Percentiles rank a stretch among this genome's conserved stretches.
phyloP scores from a whole-genome alignment of 495 filamentous ascomycete genomes.

The Podospora bellae-mahoneyi region DNA sequence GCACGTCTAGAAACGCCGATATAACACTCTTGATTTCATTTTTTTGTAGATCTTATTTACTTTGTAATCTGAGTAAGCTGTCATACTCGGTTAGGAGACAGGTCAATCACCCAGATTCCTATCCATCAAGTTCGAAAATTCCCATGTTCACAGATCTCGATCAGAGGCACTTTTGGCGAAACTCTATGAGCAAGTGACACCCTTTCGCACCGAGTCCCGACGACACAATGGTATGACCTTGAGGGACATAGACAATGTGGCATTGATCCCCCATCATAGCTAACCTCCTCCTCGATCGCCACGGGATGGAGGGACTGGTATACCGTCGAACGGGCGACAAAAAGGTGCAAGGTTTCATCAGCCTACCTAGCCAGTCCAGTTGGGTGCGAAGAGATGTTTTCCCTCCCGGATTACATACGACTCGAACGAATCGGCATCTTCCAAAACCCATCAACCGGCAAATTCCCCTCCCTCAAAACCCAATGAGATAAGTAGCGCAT shows the following conservation, averaged over 20 bases:
- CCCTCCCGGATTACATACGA: background rate
- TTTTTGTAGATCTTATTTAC: background rate
- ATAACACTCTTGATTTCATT: background rate
- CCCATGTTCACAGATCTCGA: background rate
- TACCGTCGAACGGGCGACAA: background rate
- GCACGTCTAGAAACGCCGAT: background rate
- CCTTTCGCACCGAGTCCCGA: background rate
- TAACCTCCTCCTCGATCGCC: background rate
- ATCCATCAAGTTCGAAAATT: too few species aligned
- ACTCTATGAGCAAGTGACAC: too few species aligned
- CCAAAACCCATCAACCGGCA: background rate
- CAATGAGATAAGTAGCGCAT: conserved; percentile 9
- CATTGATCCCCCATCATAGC: background rate
- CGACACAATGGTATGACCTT: background rate
- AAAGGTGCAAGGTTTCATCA: background rate
- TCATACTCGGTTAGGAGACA: background rate
- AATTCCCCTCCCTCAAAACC: conserved; percentile 1
- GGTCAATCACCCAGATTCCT: too few species aligned
- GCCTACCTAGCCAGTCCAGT: background rate
- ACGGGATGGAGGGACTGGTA: background rate
- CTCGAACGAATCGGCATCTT: background rate
- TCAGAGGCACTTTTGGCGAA: background rate
- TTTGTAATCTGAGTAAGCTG: background rate
- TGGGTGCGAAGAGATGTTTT: background rate
- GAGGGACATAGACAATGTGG: background rate